These are phyloP conservation scores for Sordariomycetes sp. DNA, from an alignment of 2,329 filamentous ascomycete species.

Conservation along the genomic window DNA sequence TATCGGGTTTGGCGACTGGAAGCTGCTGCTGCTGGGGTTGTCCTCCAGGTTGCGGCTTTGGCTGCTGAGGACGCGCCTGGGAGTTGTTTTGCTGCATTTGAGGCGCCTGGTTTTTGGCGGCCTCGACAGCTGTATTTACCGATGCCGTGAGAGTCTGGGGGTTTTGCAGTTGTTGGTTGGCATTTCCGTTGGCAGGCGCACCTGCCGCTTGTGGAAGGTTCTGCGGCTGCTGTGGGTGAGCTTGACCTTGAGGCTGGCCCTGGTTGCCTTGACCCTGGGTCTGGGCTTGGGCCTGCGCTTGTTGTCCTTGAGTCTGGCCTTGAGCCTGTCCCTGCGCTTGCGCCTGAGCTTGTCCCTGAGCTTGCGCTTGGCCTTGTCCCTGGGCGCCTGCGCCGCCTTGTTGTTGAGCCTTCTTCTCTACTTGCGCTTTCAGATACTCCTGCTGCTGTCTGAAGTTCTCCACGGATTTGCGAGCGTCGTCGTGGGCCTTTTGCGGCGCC, in stretches of 20 bases:
- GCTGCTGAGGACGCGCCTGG: slow-evolving; percentile 12
- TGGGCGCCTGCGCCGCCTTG: slow-evolving; percentile 1
- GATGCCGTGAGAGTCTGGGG: slow-evolving; percentile 19
- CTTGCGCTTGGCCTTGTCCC: not conserved
- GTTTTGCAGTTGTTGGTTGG: slow-evolving; percentile 11
- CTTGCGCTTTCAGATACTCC: slow-evolving; percentile 15
- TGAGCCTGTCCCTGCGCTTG: slow-evolving; percentile 2
- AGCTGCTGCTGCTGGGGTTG: slow-evolving; percentile 18
- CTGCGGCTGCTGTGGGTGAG: not conserved
- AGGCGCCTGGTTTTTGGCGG: slow-evolving; percentile 28
- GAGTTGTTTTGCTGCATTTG: slow-evolving; percentile 19
- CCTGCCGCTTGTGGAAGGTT: not conserved
- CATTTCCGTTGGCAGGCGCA: slow-evolving; percentile 5
- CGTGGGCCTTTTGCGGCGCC: slow-evolving; percentile 30
- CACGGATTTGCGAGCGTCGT: slow-evolving; percentile 36
- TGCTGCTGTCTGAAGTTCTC: slow-evolving; percentile 35
- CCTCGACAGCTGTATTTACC: slow-evolving; percentile 32
- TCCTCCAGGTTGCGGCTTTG: slow-evolving; percentile 10
- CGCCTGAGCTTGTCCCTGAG: slow-evolving; percentile 1
- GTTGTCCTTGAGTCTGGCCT: slow-evolving; percentile 3
- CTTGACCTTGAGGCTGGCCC: slow-evolving; percentile 3
- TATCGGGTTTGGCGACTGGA: not conserved
- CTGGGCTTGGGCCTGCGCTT: not conserved
- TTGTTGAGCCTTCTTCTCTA: slow-evolving; percentile 11
- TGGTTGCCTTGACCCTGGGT: slow-evolving; percentile 1